These are phyloP conservation scores for Aurantiochytrium sp. DNA, from an alignment of 108 stramenopile species.

Conservation along the genomic window DNA sequence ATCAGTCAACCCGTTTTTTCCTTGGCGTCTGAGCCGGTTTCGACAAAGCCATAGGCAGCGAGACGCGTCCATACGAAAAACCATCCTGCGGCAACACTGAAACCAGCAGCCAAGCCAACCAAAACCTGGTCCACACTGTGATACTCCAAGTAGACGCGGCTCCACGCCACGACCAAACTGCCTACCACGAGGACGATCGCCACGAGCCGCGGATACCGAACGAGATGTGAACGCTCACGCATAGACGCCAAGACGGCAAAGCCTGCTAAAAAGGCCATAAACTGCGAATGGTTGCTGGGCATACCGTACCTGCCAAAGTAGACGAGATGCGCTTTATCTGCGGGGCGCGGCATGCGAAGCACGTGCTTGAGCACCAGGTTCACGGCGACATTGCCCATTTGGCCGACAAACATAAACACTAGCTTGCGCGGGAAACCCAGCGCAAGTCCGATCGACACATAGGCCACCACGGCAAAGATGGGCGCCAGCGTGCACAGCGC, in stretches of 20 bases:
- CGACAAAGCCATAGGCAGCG: neutral
- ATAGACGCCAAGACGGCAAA: slow-evolving; percentile 21
- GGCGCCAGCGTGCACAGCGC: slow-evolving; percentile 8
- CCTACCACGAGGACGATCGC: neutral
- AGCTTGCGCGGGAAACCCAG: neutral
- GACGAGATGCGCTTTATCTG: neutral
- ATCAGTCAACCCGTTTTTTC: too few relatives aligned
- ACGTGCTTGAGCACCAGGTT: slow-evolving; percentile 12
- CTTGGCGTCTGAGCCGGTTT: neutral
- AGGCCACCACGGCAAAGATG: neutral
- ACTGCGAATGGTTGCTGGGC: slow-evolving; percentile 49
- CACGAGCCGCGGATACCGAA: neutral
- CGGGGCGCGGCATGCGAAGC: neutral
- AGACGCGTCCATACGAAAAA: neutral
- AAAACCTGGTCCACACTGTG: slow-evolving; percentile 34
- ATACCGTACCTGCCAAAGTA: slow-evolving; percentile 33
- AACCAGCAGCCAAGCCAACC: slow-evolving; percentile 31
- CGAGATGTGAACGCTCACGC: neutral
- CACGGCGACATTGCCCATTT: neutral
- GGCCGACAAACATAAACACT: neutral
- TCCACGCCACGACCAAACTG: slow-evolving; percentile 5
- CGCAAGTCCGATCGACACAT: neutral
- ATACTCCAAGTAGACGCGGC: slow-evolving; percentile 39
- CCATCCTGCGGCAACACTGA: slow-evolving; percentile 24
- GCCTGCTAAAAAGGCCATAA: slow-evolving; percentile 35